Percentiles rank a stretch among this genome's conserved stretches.
These are phyloP conservation scores for Xylaria sp. DNA, from an alignment of 2,329 filamentous ascomycete genomes.

Conservation along the genomic window DNA sequence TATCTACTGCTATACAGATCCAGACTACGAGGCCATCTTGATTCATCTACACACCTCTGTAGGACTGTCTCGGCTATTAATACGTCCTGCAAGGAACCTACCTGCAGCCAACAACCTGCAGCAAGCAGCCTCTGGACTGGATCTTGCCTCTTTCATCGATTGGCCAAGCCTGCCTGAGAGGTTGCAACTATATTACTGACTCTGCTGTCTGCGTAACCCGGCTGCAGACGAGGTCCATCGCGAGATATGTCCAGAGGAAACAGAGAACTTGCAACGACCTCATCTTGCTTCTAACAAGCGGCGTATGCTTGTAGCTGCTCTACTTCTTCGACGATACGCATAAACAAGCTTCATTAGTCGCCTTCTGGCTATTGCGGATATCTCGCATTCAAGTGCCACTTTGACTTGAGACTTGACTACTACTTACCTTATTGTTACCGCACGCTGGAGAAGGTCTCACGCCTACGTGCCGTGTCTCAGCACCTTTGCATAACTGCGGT, in stretches of 20 bases:
- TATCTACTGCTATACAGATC: not conserved
- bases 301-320: too few species aligned
- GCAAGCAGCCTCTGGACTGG: not conserved
- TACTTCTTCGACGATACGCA: too few species aligned
- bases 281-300: too few species aligned
- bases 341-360: too few species aligned
- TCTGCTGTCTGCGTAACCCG: not conserved
- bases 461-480: not conserved
- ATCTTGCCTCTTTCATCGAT: not conserved
- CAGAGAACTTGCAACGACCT: too few species aligned
- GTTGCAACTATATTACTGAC: not conserved
- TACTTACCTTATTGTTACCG: not conserved
- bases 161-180: not conserved
- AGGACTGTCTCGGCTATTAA: not conserved
- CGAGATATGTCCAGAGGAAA: not conserved
- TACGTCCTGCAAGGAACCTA: constrained; percentile 1
- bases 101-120: constrained; percentile 2
- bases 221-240: not conserved
- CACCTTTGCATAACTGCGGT: not conserved
- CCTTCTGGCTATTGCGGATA: too few species aligned
- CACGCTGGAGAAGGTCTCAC: not conserved
- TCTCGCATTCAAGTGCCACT: too few species aligned
- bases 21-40: not conserved
- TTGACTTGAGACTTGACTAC: too few species aligned
- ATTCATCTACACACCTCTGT: not conserved